A percentile compares a stretch with the other conserved stretches of the same genome.
phyloP scores from a whole-genome alignment of 2,329 filamentous ascomycete genomes.

The Dactylellina sp. region DNA sequence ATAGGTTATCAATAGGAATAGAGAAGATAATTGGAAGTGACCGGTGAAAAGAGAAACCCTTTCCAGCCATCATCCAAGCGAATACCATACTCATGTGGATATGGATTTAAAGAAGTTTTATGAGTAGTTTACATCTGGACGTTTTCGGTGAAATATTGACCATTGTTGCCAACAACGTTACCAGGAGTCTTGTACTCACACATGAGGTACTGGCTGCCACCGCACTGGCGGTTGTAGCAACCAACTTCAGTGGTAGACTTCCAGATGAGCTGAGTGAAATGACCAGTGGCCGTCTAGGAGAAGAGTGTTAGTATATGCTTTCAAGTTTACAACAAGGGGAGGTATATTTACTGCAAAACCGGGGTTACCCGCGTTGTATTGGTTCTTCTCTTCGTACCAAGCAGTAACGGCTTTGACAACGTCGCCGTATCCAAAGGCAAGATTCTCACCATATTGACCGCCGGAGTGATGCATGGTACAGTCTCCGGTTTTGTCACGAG shows the following conservation, averaged over 20 bases:
- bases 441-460: constrained; percentile 88
- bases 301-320: constrained; percentile 10
- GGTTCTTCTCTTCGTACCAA: constrained; percentile 89
- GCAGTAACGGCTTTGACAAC: constrained; percentile 78
- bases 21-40: neutral
- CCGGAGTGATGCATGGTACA: constrained; percentile 80
- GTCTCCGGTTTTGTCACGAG: constrained; percentile 72
- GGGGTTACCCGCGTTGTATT: constrained; percentile 70
- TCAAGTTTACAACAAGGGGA: neutral
- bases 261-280: constrained; percentile 76
- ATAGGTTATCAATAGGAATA: constrained; percentile 13
- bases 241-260: constrained; percentile 72
- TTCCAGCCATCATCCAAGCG: neutral
- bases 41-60: neutral
- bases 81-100: too few relatives aligned
- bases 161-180: constrained; percentile 48
- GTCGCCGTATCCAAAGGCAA: constrained; percentile 75
- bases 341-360: constrained; percentile 63
- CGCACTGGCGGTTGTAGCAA: constrained; percentile 65
- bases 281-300: constrained; percentile 53
- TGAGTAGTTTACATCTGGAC: constrained; percentile 10
- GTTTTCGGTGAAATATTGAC: constrained; percentile 48
- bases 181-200: constrained; percentile 52
- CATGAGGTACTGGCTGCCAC: constrained; percentile 49
- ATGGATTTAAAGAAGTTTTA: too few relatives aligned